Base-by-base conservation (phyloP, 2,329 filamentous ascomycete genomes). In the Aspergillus costaricaensis region DNA sequence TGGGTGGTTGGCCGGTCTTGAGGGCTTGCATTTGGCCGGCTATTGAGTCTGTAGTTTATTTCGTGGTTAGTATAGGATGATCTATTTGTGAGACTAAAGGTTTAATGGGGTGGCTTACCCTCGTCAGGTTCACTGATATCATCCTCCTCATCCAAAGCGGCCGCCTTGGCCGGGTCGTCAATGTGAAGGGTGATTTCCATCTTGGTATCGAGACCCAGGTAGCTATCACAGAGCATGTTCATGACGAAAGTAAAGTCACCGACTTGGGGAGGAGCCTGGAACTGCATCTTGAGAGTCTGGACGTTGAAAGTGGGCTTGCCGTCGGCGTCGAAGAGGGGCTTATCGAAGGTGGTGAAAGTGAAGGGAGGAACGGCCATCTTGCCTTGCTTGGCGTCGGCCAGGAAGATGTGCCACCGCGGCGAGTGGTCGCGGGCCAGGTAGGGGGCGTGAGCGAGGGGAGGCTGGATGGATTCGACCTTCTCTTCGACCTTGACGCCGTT, bases 81-180 rank as follows among this genome's bases (percentile, higher is more conserved):
- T 25, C 27, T 55, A 68, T 58, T 68, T 12, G 23, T 14, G 12
- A 14, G 12, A 12, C 17, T 17, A 38, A 9, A 3, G 30, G 64
- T 61, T 59, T 21, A 5, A 9, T 8, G 7, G 9, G 10, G 12
- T 15, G 58, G 82, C 88, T 82, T 84, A 96, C 95, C 95, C 83
- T 99, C 95, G 65, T 98, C 95, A 38, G 96, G 95, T 76, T 99
- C 95, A 74, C 91, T 96, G 67, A 99, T 99, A 61, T 99, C 95
- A 70, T 96, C 95, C 67, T 97, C 92, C 51, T 88, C 90, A 55
- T 86, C 86, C 72, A 96, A 88, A 67, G 89, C 86, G 19, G 86
- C 89, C 5, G 91, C 93, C 80, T 94, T 95, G 77, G 86, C 90
- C 36, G 91, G 88, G 70, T 98, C 93, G 71, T 96, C 92, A 8